Conservation (phyloP, 345 rosid species). For the Euclidium syriacum region DNA sequence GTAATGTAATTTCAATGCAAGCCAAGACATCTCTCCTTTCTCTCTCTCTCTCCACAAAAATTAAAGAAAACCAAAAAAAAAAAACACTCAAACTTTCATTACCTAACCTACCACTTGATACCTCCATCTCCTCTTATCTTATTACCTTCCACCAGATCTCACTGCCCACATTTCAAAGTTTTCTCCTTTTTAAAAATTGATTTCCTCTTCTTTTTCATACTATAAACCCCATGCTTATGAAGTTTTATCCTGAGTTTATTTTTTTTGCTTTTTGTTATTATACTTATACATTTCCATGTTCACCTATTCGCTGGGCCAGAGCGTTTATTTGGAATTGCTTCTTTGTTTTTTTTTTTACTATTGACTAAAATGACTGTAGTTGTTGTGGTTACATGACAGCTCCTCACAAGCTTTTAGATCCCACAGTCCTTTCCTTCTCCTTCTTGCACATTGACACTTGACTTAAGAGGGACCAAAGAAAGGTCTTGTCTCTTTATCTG, state of each 20-base stretch:
- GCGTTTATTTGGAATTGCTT: slow-evolving; percentile 12
- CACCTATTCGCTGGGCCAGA: slow-evolving; percentile 12
- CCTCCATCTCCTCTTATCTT: slow-evolving; percentile 54
- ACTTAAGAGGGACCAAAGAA: slow-evolving; percentile 26
- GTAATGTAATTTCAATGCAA: slow-evolving; percentile 16
- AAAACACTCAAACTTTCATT: slow-evolving; percentile 27
- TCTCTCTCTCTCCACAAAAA: slow-evolving; percentile 10
- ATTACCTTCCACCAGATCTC: slow-evolving; percentile 30
- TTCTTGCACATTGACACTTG: slow-evolving; percentile 18
- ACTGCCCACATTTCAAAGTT: slow-evolving; percentile 10
- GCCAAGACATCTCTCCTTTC: slow-evolving; percentile 14
- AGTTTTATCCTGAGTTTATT: neutral
- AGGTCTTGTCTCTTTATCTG: slow-evolving; percentile 30
- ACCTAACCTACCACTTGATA: slow-evolving; percentile 90
- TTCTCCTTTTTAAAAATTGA: neutral
- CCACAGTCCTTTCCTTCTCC: slow-evolving; percentile 25
- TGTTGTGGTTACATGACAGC: slow-evolving; percentile 45
- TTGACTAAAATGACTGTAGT: slow-evolving; percentile 43
- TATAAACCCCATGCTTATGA: neutral
- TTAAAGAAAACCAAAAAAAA: neutral
- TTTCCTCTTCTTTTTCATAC: neutral
- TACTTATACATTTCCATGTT: neutral
- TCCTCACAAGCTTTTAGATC: slow-evolving; percentile 71
- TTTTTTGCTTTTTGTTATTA: neutral
- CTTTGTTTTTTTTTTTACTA: too few species aligned